Percentiles rank a stretch among this genome's conserved stretches.
Evolutionary conservation across 2,329 filamentous ascomycete species (phyloP).

Genomic region (Cercospora sp.): DNA sequence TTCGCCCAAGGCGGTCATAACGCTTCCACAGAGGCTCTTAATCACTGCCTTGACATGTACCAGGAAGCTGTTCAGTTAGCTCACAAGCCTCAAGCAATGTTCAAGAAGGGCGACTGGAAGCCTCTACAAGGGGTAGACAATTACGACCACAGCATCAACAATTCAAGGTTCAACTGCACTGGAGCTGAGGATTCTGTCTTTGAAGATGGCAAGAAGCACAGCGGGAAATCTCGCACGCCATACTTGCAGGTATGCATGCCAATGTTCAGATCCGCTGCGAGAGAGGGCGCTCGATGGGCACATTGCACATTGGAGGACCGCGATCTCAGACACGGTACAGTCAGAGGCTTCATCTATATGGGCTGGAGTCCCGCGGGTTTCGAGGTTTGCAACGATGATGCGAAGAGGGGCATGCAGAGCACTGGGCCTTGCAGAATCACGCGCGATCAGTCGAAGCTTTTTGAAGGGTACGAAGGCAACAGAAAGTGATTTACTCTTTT

Average conservation of each 20-base stretch:
- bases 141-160: background rate
- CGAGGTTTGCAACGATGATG: background rate
- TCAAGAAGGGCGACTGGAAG: background rate
- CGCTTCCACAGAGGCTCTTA: background rate
- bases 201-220: background rate
- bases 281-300: background rate
- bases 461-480: background rate
- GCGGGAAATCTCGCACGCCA: background rate
- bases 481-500: background rate
- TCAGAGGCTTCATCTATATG: background rate
- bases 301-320: background rate
- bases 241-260: background rate
- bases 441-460: background rate
- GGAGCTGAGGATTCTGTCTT: background rate
- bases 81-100: background rate
- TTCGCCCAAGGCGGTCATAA: background rate
- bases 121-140: background rate
- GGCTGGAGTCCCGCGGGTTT: background rate
- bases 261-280: background rate
- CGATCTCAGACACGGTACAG: background rate
- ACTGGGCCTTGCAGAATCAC: background rate
- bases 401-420: background rate
- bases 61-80: background rate
- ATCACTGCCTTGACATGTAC: slow-evolving; percentile 3
- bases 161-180: background rate